Evolutionary conservation across 1,284 basidiomycete species (phyloP).

Genomic region (Violaceomyces palustris): DNA sequence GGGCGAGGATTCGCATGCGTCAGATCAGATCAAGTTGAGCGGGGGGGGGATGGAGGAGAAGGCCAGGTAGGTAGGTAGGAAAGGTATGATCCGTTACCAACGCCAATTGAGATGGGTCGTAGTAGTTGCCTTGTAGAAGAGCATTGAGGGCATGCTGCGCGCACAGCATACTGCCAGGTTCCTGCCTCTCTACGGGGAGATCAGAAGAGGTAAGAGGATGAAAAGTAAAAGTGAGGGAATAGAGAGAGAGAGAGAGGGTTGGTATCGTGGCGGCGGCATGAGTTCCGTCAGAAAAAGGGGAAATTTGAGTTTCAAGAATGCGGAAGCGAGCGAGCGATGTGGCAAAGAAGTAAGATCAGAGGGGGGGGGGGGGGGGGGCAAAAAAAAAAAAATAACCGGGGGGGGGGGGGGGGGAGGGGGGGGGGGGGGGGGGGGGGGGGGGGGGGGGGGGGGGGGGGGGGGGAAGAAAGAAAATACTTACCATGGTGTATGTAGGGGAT

Average conservation of each 20-base stretch:
- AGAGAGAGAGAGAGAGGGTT: neutral
- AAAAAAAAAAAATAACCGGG: too few relatives aligned
- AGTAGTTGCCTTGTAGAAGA: constrained; percentile 45
- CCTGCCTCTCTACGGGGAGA: constrained; percentile 30
- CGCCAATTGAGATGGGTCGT: constrained; percentile 44
- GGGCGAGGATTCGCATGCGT: too few relatives aligned
- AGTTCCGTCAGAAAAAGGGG: neutral
- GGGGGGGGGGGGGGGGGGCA: too few relatives aligned
- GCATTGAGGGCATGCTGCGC: constrained; percentile 50
- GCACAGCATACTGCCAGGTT: constrained; percentile 49
- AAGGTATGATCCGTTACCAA: neutral
- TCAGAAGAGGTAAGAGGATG: neutral
- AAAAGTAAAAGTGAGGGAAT: neutral
- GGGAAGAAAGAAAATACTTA: neutral
- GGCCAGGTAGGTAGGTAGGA: neutral
- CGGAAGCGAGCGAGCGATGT: too few relatives aligned
- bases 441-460: neutral
- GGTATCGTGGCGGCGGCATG: neutral
- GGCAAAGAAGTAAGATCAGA: too few relatives aligned
- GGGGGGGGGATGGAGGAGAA: too few relatives aligned
- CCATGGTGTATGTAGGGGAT: constrained; percentile 38
- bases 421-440: neutral
- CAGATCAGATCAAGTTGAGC: neutral
- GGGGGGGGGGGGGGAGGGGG: too few relatives aligned
- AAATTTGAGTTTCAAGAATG: too few relatives aligned